These are phyloP conservation scores for Scutellaria minor DNA, from an alignment of 257 asterid species.

Conservation along the genomic window DNA sequence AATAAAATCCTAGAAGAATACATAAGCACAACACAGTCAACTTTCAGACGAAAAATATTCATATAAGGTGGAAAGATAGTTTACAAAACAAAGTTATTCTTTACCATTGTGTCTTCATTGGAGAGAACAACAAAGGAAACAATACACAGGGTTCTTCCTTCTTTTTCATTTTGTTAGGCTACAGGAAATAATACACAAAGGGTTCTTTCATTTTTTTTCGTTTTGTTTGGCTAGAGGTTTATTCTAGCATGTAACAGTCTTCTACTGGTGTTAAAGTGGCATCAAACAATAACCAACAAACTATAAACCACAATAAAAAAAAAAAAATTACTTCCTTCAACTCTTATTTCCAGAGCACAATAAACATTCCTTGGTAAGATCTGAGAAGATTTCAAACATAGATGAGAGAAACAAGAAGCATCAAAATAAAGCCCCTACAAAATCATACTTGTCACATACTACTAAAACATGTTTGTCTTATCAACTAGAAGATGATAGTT, in stretches of 20 bases:
- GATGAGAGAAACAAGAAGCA: not conserved
- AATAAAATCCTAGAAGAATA: not conserved
- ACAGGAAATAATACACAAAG: too few relatives aligned
- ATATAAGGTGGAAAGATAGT: conserved; percentile 11
- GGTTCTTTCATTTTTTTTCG: too few relatives aligned
- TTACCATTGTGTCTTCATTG: conserved; percentile 3
- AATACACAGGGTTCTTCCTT: not conserved
- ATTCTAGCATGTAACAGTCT: not conserved
- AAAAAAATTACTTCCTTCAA: not conserved
- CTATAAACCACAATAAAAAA: not conserved
- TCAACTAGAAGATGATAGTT: not conserved
- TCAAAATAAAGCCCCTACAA: not conserved
- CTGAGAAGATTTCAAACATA: not conserved
- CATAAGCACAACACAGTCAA: not conserved
- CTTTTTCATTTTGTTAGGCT: too few relatives aligned
- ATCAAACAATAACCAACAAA: not conserved
- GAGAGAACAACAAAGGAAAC: not conserved
- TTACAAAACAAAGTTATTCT: not conserved
- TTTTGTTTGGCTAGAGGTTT: not conserved
- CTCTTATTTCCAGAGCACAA: not conserved
- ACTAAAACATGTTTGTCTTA: not conserved
- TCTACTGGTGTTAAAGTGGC: not conserved
- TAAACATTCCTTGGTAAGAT: not conserved
- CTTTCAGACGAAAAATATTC: not conserved
- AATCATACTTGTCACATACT: not conserved